phyloP scores from a whole-genome alignment of 495 filamentous ascomycete genomes.

The Hyphodiscus hymeniophilus region DNA sequence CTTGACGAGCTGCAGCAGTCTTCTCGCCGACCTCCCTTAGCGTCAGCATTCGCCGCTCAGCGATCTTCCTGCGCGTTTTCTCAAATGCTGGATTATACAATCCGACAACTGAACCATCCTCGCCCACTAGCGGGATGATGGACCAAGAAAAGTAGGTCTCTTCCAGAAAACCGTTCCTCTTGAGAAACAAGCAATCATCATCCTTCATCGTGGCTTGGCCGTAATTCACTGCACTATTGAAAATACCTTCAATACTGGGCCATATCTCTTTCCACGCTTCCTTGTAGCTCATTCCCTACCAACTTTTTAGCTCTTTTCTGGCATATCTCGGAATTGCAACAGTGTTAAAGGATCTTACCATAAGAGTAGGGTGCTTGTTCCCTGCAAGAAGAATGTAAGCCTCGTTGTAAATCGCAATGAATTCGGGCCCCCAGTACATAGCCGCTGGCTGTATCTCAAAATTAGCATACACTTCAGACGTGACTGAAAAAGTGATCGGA shows the following conservation, averaged over 20 bases:
- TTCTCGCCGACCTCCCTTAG: constrained; percentile 62
- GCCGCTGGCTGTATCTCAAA: constrained; percentile 51
- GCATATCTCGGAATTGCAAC: not conserved
- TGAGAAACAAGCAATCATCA: constrained; percentile 59
- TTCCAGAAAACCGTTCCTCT: constrained; percentile 51
- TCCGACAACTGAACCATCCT: constrained; percentile 51
- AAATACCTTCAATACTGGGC: constrained; percentile 50
- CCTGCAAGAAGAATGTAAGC: constrained; percentile 61
- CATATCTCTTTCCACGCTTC: constrained; percentile 62
- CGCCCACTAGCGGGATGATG: constrained; percentile 57
- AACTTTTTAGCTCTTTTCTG: constrained; percentile 25
- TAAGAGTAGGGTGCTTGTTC: constrained; percentile 58
- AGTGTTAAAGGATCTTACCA: constrained; percentile 28
- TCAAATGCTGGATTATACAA: constrained; percentile 64
- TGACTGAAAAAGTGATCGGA: too few species aligned
- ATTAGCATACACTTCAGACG: too few species aligned
- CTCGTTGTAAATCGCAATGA: constrained; percentile 65
- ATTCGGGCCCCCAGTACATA: constrained; percentile 62
- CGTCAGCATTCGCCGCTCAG: constrained; percentile 57
- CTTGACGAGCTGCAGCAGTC: constrained; percentile 56
- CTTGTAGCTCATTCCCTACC: constrained; percentile 32
- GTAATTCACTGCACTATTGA: constrained; percentile 46
- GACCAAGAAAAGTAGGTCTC: constrained; percentile 66
- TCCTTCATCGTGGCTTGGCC: constrained; percentile 69
- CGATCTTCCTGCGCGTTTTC: constrained; percentile 55